These are phyloP conservation scores for Nigrospora oryzae DNA, from an alignment of 2,329 filamentous ascomycete genomes.

Conservation along the genomic window DNA sequence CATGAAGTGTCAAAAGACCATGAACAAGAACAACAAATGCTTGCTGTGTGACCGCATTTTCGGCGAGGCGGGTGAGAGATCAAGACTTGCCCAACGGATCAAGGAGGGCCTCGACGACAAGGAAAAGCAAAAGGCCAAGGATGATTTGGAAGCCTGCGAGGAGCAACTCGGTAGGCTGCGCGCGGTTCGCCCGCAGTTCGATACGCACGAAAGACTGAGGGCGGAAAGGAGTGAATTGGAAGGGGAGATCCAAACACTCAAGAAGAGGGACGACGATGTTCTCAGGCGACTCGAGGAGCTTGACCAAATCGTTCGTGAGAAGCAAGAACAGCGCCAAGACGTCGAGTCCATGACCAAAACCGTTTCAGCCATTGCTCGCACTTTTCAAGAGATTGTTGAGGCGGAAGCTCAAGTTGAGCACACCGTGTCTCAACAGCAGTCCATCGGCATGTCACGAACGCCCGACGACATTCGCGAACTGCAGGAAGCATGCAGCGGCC, in stretches of 20 bases:
- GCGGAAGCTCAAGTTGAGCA: conserved; percentile 67
- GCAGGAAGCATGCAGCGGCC: conserved; percentile 57
- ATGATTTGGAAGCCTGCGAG: conserved; percentile 44
- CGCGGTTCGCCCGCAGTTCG: conserved; percentile 58
- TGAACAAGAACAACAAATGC: conserved; percentile 64
- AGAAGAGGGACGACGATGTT: conserved; percentile 52
- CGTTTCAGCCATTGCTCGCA: conserved; percentile 66
- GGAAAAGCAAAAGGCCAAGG: conserved; percentile 52
- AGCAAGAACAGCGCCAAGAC: conserved; percentile 59
- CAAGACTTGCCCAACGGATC: conserved; percentile 59
- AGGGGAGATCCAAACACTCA: conserved; percentile 52
- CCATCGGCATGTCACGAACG: conserved; percentile 55
- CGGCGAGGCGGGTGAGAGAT: conserved; percentile 49
- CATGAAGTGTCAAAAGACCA: conserved; percentile 54
- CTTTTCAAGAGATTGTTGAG: conserved; percentile 61
- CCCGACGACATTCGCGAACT: conserved; percentile 79
- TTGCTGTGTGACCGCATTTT: conserved; percentile 68
- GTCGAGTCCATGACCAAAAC: conserved; percentile 70
- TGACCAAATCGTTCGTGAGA: conserved; percentile 57
- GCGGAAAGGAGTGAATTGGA: conserved; percentile 64
- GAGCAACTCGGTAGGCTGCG: conserved; percentile 49
- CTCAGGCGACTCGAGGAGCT: conserved; percentile 56
- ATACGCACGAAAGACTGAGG: conserved; percentile 63
- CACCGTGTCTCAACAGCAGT: conserved; percentile 67
- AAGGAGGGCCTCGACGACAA: conserved; percentile 54